These are phyloP conservation scores for Rhodotorula graminis DNA, from an alignment of 768 basidiomycete species.

Conservation along the genomic window DNA sequence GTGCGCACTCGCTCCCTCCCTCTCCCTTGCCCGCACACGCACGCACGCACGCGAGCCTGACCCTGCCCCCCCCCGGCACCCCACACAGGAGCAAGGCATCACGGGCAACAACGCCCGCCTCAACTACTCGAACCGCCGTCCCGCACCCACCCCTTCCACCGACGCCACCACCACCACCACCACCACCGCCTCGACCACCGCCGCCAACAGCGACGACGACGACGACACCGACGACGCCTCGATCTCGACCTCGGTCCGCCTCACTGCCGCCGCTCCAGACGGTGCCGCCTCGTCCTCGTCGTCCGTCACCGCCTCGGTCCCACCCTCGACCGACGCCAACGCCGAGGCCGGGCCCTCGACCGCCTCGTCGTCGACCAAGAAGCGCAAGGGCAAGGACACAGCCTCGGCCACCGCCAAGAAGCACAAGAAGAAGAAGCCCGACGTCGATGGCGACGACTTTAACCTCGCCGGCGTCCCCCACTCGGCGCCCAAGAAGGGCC, in stretches of 20 bases:
- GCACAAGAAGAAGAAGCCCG: constrained; percentile 47
- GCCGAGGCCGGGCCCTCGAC: constrained; percentile 57
- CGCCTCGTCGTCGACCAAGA: constrained; percentile 60
- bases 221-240: too few species aligned
- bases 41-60: not conserved
- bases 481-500: constrained; percentile 50
- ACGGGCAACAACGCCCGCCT: constrained; percentile 44
- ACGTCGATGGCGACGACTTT: constrained; percentile 52
- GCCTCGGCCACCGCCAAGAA: constrained; percentile 42
- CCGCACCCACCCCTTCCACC: not conserved
- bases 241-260: not conserved
- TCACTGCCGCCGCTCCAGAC: not conserved
- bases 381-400: constrained; percentile 47
- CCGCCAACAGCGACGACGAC: not conserved
- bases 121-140: not conserved
- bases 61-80: not conserved
- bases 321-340: constrained; percentile 13
- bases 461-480: constrained; percentile 66
- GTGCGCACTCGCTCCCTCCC: constrained; percentile 46
- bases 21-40: not conserved
- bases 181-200: not conserved
- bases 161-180: constrained; percentile 3
- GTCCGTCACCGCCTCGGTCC: not conserved
- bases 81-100: constrained; percentile 55
- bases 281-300: not conserved